phyloP scores from a whole-genome alignment of 2,329 filamentous ascomycete species.

The Pseudocercospora fijiensis region DNA sequence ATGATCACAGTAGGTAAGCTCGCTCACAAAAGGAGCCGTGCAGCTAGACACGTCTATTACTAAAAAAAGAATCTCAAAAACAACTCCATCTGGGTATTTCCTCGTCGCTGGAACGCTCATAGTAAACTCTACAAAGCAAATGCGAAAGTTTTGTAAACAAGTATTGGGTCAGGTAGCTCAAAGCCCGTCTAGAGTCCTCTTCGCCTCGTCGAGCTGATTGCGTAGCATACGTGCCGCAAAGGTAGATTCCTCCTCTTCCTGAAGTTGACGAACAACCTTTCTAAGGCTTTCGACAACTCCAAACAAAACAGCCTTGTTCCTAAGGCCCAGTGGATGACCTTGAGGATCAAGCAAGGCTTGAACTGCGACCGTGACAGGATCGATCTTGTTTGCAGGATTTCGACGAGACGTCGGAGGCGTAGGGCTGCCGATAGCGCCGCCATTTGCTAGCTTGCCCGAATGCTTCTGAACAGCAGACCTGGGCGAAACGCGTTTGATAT shows the following conservation, averaged over 20 bases:
- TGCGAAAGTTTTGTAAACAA: too few species aligned
- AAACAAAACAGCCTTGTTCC: conserved; percentile 56
- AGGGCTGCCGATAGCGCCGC: conserved; percentile 14
- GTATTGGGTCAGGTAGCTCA: background rate
- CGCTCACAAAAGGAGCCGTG: background rate
- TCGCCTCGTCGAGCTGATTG: conserved; percentile 71
- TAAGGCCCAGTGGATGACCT: conserved; percentile 47
- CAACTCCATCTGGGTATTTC: conserved; percentile 7
- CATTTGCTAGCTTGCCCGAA: conserved; percentile 10
- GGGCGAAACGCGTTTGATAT: conserved; percentile 31
- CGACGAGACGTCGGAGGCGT: conserved; percentile 19
- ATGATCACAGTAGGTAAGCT: background rate
- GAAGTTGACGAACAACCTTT: conserved; percentile 53
- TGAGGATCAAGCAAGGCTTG: conserved; percentile 44
- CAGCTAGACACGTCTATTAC: background rate
- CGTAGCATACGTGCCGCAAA: conserved; percentile 65
- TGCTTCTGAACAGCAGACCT: conserved; percentile 12
- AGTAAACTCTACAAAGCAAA: background rate
- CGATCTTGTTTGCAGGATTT: conserved; percentile 34
- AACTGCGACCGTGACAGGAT: conserved; percentile 40
- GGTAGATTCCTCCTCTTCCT: conserved; percentile 47
- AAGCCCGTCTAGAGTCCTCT: conserved; percentile 66
- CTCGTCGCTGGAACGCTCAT: conserved; percentile 2
- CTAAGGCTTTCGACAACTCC: conserved; percentile 55
- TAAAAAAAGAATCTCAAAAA: background rate